Evolutionary conservation across 306 rosid species (phyloP).

Genomic region (Vigna unguiculata): DNA sequence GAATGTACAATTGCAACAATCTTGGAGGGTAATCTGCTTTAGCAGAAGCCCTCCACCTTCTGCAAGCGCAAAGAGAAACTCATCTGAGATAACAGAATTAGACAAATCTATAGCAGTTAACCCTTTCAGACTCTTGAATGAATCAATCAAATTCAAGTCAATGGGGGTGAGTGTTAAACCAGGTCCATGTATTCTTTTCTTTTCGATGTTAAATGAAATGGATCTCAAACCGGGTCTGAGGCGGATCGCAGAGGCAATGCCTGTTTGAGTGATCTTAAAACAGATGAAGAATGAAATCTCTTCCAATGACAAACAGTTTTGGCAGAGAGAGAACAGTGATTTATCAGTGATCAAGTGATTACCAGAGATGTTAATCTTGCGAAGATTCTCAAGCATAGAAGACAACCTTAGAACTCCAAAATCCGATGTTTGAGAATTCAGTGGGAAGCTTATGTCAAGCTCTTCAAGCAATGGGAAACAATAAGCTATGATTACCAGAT

Average conservation of each 20-base stretch:
- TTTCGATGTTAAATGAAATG: constrained; percentile 50
- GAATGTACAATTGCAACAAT: constrained; percentile 55
- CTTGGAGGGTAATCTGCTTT: constrained; percentile 61
- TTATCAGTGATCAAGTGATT: constrained; percentile 59
- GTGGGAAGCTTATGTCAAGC: constrained; percentile 70
- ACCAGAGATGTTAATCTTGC: constrained; percentile 73
- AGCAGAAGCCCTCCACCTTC: constrained; percentile 55
- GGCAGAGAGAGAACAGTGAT: constrained; percentile 56
- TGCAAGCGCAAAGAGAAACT: constrained; percentile 60
- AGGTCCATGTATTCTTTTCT: constrained; percentile 49
- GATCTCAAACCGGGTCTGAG: constrained; percentile 57
- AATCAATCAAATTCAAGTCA: constrained; percentile 40
- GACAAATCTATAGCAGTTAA: constrained; percentile 59
- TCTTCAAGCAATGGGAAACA: constrained; percentile 73
- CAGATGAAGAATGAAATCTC: constrained; percentile 61
- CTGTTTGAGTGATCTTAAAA: constrained; percentile 56
- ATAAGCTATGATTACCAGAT: constrained; percentile 56
- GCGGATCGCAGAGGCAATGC: constrained; percentile 57
- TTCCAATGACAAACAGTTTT: constrained; percentile 53
- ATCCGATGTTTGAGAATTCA: constrained; percentile 55
- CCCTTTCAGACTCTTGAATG: constrained; percentile 47
- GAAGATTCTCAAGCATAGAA: constrained; percentile 55
- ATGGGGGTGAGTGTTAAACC: constrained; percentile 40
- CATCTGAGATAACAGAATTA: constrained; percentile 60
- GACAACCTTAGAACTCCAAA: constrained; percentile 58